Base-by-base conservation (phyloP, 805 yeast species). In the Wickerhamomyces rabaulensis region DNA sequence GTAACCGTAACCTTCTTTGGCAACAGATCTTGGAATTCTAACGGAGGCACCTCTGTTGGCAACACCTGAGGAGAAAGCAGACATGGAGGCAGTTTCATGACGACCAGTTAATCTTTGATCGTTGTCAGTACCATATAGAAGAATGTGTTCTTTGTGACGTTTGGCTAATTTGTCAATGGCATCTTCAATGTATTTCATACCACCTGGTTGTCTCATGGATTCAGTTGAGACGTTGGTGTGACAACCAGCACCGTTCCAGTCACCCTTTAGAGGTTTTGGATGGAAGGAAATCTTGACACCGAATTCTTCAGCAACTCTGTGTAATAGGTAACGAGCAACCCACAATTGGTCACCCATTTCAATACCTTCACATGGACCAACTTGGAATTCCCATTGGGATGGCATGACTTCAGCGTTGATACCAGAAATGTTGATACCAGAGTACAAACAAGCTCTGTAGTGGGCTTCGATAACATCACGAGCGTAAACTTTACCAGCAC, bases 211-310 rank as follows among this genome's bases (percentile, higher is more conserved):
- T 79, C 99, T 90, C 98, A 92, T 94, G 43, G 65, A 66, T 70
- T 77, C 79, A 62, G 99, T 94, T 42, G 97, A 90, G 52, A 94
- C 98, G 71, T 94, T 94, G 69, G 99, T 94, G 76, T 94, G 99
- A 79, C 98, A 92, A 64, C 99, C 99, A 70, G 99, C 98, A 78
- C 99, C 99, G 71, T 94, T 94, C 98, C 98, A 94, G 76, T 92
- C 98, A 62, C 98, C 98, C 78, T 84, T 80, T 70, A 94, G 80
- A 60, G 99, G 98, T 81, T 94, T 94, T 73, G 99, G 99, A 82
- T 94, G 99, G 85, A 91, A 84, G 41, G 97, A 89, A 61, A 94
- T 92, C 85, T 90, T 91, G 68, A 94, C 95, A 68, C 96, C 98
- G 65, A 94, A 94, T 72, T 94, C 99, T 78, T 94, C 99, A 56